phyloP scores from a whole-genome alignment of 306 rosid genomes.

The Notholithocarpus densiflorus region DNA sequence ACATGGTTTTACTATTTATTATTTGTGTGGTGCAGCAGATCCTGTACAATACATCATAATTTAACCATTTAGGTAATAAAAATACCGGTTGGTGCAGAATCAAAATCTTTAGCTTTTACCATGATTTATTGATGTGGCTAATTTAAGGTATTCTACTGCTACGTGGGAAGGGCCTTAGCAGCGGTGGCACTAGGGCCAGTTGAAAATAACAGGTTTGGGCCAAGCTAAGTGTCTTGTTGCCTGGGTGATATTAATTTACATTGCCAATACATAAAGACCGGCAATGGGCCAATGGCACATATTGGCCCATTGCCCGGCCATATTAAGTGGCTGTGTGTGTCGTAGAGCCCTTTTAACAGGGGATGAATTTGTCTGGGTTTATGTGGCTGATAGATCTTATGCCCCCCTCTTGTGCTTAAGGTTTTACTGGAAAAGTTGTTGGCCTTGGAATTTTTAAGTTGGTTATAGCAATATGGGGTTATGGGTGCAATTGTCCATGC shows the following conservation, averaged over 20 bases:
- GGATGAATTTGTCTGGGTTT: too few relatives aligned
- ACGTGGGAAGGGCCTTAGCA: not conserved
- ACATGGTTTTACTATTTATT: not conserved
- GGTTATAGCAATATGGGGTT: not conserved
- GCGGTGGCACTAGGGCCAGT: not conserved
- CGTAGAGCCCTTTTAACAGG: too few relatives aligned
- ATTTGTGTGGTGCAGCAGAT: constrained; percentile 29
- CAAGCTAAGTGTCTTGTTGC: not conserved
- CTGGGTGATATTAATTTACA: too few relatives aligned
- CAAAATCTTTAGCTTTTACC: not conserved
- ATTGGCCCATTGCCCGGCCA: too few relatives aligned
- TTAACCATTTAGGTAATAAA: not conserved
- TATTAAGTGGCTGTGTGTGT: too few relatives aligned
- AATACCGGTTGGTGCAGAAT: not conserved
- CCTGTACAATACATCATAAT: constrained; percentile 15
- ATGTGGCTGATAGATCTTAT: too few relatives aligned
- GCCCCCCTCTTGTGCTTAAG: too few relatives aligned
- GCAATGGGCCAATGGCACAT: too few relatives aligned
- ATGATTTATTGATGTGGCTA: not conserved
- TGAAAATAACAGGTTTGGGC: not conserved
- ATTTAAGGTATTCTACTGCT: not conserved
- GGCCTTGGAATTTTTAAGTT: too few relatives aligned
- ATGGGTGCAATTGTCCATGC: not conserved
- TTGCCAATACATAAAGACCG: too few relatives aligned
- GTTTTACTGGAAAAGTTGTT: too few relatives aligned